Percentiles rank a stretch among this genome's conserved stretches.
Conservation (phyloP, 148 eudicot species). For the Rhododendron mucronatum region DNA sequence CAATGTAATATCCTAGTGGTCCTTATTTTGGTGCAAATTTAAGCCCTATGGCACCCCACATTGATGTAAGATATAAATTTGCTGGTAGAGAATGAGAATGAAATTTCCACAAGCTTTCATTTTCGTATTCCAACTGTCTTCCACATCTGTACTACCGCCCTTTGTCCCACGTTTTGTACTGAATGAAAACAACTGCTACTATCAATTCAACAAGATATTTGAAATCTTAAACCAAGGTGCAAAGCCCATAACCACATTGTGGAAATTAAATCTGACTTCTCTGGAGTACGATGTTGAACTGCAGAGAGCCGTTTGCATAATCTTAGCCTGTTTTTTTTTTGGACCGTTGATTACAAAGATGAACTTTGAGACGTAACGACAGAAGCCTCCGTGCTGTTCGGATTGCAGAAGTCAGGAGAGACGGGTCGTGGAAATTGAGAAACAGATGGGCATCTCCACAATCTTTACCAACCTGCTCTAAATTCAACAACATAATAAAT, state of each 20-base stretch:
- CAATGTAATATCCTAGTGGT: conserved; percentile 7
- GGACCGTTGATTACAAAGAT: too few species aligned
- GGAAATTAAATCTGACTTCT: not conserved
- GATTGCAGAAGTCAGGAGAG: not conserved
- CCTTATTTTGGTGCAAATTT: conserved; percentile 13
- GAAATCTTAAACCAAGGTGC: conserved; percentile 4
- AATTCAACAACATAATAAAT: conserved; percentile 8
- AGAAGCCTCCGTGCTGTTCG: not conserved
- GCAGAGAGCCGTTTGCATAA: too few species aligned
- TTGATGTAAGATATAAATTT: not conserved
- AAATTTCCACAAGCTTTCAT: conserved; percentile 3
- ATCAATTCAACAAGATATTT: not conserved
- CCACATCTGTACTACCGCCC: not conserved
- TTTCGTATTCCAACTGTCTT: conserved; percentile 1
- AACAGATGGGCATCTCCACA: conserved; percentile 3
- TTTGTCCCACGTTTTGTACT: not conserved
- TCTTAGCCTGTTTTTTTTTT: too few species aligned
- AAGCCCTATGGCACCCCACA: not conserved
- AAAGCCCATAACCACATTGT: not conserved
- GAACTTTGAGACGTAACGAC: not conserved
- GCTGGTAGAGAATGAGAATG: not conserved
- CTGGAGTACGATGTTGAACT: too few species aligned
- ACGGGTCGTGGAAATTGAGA: not conserved
- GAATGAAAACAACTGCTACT: not conserved
- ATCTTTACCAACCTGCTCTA: not conserved